Percentiles rank a stretch among this genome's conserved stretches.
phyloP scores from a whole-genome alignment of 805 yeast species.

The Blastobotrys robertii region DNA sequence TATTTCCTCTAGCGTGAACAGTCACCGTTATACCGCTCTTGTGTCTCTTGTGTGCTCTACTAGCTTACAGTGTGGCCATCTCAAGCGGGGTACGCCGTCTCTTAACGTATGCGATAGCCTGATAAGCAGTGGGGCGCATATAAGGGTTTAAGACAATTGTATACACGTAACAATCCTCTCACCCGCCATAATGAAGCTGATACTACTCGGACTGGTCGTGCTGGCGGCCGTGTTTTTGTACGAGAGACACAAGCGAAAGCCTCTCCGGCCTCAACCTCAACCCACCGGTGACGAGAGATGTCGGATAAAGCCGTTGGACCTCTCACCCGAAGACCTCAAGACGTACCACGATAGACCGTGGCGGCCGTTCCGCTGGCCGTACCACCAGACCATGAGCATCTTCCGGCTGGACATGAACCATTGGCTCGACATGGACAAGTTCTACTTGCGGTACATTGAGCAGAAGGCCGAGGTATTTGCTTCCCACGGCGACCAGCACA shows the following conservation, averaged over 20 bases:
- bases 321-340: constrained; percentile 58
- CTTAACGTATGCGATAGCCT: no score
- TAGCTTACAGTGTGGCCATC: no score
- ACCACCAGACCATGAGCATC: constrained; percentile 71
- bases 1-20: no score
- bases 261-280: no score
- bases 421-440: constrained; percentile 75
- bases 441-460: constrained; percentile 53
- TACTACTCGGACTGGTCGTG: not conserved
- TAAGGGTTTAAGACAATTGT: no score
- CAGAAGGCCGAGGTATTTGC: constrained; percentile 52
- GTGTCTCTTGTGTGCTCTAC: no score
- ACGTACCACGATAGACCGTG: constrained; percentile 67
- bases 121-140: no score
- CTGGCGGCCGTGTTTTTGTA: not conserved
- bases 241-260: no score
- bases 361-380: constrained; percentile 76
- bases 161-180: no score
- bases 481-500: constrained; percentile 49
- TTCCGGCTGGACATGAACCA: constrained; percentile 62
- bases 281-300: no score
- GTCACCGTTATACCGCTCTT: no score
- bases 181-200: not conserved
- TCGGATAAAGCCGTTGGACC: constrained; percentile 16
- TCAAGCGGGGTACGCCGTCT: no score